A percentile compares a stretch with the other conserved stretches of the same genome.
Evolutionary conservation across 192 early-diverging fungal genomes (phyloP).

Genomic region (Powellomyces hirtus): DNA sequence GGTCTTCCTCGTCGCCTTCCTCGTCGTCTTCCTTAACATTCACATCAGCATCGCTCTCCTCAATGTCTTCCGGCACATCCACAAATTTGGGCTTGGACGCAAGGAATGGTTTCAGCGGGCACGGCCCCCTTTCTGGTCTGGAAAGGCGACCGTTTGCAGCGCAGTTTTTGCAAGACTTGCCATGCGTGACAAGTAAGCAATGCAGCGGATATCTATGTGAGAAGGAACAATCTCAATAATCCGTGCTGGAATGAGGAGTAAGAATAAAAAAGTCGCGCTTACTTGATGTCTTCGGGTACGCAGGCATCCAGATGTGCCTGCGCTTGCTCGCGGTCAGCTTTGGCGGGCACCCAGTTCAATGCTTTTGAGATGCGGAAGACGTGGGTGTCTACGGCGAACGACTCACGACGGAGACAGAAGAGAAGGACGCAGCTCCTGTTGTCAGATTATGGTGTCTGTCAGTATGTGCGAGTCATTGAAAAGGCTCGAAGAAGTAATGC

Average conservation of each 20-base stretch:
- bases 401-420: not conserved
- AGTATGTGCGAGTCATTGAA: no score
- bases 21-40: no score
- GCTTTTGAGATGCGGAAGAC: slow-evolving; percentile 2
- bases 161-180: not conserved
- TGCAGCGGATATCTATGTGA: not conserved
- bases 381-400: slow-evolving; percentile 9
- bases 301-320: slow-evolving; percentile 2
- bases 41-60: no score
- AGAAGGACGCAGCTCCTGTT: slow-evolving; percentile 4
- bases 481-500: not conserved
- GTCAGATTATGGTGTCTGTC: not conserved
- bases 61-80: no score
- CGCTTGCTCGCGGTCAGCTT: slow-evolving; percentile 3
- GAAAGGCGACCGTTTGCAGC: not conserved
- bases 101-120: not conserved
- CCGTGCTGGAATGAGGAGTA: no score
- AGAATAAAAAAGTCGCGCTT: not conserved
- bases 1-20: no score
- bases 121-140: not conserved
- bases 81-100: no score
- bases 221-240: not conserved
- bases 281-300: not conserved
- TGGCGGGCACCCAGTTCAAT: not conserved
- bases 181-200: not conserved